Base-by-base conservation (phyloP, 2,329 filamentous ascomycete species). In the Cladophialophora psammophila region DNA sequence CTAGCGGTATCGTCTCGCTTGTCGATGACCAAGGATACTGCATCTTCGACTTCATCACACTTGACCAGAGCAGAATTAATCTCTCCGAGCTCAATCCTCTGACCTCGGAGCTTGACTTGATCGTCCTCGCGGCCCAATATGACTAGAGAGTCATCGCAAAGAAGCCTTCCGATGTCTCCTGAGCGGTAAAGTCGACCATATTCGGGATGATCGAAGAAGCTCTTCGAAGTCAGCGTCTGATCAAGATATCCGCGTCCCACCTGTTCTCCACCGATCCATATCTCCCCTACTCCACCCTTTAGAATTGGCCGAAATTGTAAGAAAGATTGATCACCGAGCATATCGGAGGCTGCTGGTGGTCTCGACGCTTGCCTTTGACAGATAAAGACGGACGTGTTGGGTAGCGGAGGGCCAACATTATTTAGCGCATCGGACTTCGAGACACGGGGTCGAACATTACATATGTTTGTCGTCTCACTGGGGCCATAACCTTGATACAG, bases 381-480 rank as follows among this genome's bases (percentile, higher is more conserved):
- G 1, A 96, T 87, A 66, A 93, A 87, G 0, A 87, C 85, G 0
- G 92, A 95, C 0, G 91, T 96, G 68, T 94, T 96, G 9, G 83
- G 80, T 34, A 97, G 87, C 0, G 88, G 85, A 66, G 82, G 84
- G 0, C 94, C 94, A n/a, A 97, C 88, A 72, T 94, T 93, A 68
- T 89, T 89, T 59, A 91, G 86, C 20, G 85, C 79, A 72, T 93
- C 87, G 0, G 81, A 78, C 0, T 72, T 71, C 0, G 80, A 78
- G 75, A 94, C 88, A 45, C 85, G 82, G 7, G 83, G 78, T 67
- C 89, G 89, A 8, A 94, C 85, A 0, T 91, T 93, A 78, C 92
- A 96, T 20, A 96, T 93, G 71, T 96, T 96, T 1, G 92, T 96
- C 0, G 91, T 93, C 77, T 96, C 93, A 0, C 91, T 92, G 0